Conservation (phyloP, 148 eudicot species). For the Rhododendron simsii region DNA sequence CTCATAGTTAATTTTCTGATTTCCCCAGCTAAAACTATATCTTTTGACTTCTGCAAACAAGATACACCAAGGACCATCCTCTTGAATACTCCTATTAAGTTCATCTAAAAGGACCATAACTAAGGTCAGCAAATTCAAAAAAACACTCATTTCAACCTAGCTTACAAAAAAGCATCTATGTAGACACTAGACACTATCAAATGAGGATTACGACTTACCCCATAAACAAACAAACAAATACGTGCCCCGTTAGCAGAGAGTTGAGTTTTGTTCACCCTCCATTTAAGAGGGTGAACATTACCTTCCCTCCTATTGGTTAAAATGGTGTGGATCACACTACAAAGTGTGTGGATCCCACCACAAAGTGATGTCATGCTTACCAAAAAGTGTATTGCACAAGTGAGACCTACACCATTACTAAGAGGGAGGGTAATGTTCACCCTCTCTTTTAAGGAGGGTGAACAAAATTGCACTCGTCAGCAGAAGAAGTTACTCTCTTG, state of each 20-base stretch:
- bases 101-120: not conserved
- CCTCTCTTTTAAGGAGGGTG: too few species aligned
- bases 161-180: not conserved
- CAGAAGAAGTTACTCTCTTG: slow-evolving; percentile 15
- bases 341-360: too few species aligned
- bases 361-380: too few species aligned
- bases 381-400: too few species aligned
- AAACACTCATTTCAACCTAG: not conserved
- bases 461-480: slow-evolving; percentile 15
- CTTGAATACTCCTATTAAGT: not conserved
- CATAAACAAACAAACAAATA: slow-evolving; percentile 62
- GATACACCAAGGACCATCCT: not conserved
- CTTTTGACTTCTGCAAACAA: not conserved
- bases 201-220: slow-evolving; percentile 47
- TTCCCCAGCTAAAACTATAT: not conserved
- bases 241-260: slow-evolving; percentile 18
- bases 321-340: too few species aligned
- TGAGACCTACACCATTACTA: too few species aligned
- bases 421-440: too few species aligned
- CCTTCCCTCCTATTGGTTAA: too few species aligned
- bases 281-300: too few species aligned
- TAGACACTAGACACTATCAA: not conserved
- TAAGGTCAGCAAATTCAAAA: not conserved
- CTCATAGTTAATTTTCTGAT: not conserved
- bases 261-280: too few species aligned